Percentiles rank a stretch among this genome's conserved stretches.
phyloP scores from a whole-genome alignment of 345 rosid genomes.

The Reutealis trisperma region DNA sequence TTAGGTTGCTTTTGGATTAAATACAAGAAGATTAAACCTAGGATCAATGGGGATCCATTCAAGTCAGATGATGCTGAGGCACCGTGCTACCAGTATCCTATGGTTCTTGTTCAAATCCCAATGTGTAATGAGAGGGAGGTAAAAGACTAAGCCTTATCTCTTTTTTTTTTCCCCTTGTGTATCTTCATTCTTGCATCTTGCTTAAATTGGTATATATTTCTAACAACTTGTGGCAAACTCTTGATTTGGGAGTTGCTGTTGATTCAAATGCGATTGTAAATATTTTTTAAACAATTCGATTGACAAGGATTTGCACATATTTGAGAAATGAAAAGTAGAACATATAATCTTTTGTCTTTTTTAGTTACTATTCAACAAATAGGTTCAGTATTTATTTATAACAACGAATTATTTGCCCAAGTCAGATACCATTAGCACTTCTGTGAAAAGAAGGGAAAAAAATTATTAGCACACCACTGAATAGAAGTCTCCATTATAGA shows the following conservation, averaged over 20 bases:
- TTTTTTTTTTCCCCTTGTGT: not conserved
- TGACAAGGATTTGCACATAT: not conserved
- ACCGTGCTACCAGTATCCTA: constrained; percentile 54
- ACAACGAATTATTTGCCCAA: not conserved
- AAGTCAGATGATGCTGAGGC: constrained; percentile 57
- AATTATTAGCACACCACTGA: constrained; percentile 8
- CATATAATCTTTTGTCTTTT: not conserved
- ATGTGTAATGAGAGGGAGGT: constrained; percentile 89
- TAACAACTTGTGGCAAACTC: not conserved
- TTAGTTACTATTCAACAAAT: not conserved
- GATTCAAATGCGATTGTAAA: no score
- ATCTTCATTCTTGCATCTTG: constrained; percentile 5
- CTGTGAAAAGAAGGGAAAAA: no score
- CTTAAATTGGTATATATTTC: not conserved
- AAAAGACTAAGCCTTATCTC: constrained; percentile 13
- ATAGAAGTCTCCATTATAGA: not conserved
- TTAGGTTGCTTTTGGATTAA: constrained; percentile 87
- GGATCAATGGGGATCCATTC: constrained; percentile 55
- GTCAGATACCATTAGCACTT: constrained; percentile 1
- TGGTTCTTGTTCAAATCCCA: constrained; percentile 90
- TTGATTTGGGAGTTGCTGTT: constrained; percentile 3
- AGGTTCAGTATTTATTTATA: not conserved
- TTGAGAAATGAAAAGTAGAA: constrained; percentile 1
- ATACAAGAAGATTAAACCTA: constrained; percentile 65
- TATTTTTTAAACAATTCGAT: no score